Evolutionary conservation across 495 filamentous ascomycete genomes (phyloP), one percentile per base, ranked within the genome.

Genomic region (Barbatosphaeria neglecta): DNA sequence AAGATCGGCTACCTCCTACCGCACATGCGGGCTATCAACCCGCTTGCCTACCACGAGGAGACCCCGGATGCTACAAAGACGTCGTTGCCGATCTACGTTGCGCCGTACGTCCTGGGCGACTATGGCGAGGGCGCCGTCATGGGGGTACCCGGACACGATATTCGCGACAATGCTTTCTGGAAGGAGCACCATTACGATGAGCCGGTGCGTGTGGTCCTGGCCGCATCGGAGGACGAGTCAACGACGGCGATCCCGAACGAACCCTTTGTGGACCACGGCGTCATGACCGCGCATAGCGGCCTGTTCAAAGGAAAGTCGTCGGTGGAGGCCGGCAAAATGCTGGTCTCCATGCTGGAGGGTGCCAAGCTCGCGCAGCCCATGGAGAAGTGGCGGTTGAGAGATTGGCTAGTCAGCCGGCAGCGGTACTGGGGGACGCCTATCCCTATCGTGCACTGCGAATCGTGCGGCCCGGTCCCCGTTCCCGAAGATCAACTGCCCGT

Each of bases 341-440:
- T 93, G 9, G 62, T 87, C 7, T 55, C 62, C 11, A 67, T 76
- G 38, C 75, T 90, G 4, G 60, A 71, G 40, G 57, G 67, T 38
- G 76, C 74, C 4, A 58, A 68, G 7, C 52, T 72, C n/a, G 83
- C 78, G 1, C 69, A 78, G 33, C 65, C 66, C 18, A 70, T 73
- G 6, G 80, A 84, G 38, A 84, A 75, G 38, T 89, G 86, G 85
- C 76, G 82, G 18, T 67, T 95, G 22, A 66, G 85, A 45, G 88
- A 95, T 56, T 95, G 88, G 88, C 61, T 95, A 44, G 82, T 95
- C 46, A 90, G 86, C 52, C 75, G 88, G 18, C 88, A 95, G 58
- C 72, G 88, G 44, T 93, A 92, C 59, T 95, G 88, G 88, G 88
- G 88, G 2, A 78, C 87, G 2, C 88, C 88, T 1, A 94, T 95